A percentile compares a stretch with the other conserved stretches of the same genome.
Conservation (phyloP, 1,284 basidiomycete genomes). For the Papiliotrema fonsecae region DNA sequence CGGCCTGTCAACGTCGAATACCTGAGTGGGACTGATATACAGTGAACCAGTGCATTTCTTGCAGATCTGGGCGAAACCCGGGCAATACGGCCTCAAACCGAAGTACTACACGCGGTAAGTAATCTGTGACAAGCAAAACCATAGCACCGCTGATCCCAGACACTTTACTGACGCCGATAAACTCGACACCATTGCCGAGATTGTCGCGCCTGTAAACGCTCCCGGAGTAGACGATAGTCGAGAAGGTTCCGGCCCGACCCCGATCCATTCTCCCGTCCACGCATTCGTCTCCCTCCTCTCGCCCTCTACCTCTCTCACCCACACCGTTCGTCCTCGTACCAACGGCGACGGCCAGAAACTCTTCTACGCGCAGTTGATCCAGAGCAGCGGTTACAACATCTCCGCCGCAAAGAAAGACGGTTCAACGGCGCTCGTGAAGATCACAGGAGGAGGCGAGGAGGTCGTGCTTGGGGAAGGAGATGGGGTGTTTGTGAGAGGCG, state of each 20-base stretch:
- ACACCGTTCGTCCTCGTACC: slow-evolving; percentile 53
- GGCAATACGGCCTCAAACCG: slow-evolving; percentile 57
- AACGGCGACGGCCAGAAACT: slow-evolving; percentile 28
- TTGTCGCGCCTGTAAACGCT: slow-evolving; percentile 65
- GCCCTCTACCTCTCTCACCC: slow-evolving; percentile 54
- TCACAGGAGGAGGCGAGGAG: slow-evolving; percentile 44
- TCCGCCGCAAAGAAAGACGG: slow-evolving; percentile 39
- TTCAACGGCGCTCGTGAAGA: slow-evolving; percentile 21
- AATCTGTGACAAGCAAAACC: neutral
- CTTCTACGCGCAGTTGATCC: slow-evolving; percentile 53
- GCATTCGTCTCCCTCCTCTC: slow-evolving; percentile 61
- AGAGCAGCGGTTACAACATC: slow-evolving; percentile 69
- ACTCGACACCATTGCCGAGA: slow-evolving; percentile 59
- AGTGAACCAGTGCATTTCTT: slow-evolving; percentile 65
- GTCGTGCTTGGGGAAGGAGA: slow-evolving; percentile 60
- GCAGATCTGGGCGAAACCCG: slow-evolving; percentile 73
- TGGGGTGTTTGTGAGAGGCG: slow-evolving; percentile 62
- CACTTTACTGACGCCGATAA: slow-evolving; percentile 79
- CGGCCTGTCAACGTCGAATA: too few relatives aligned
- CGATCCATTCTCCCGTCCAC: slow-evolving; percentile 52
- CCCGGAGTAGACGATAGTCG: slow-evolving; percentile 58
- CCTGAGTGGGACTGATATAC: slow-evolving; percentile 17
- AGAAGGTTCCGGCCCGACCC: slow-evolving; percentile 66
- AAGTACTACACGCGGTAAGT: slow-evolving; percentile 70
- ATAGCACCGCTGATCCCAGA: slow-evolving; percentile 35